These are phyloP conservation scores for Pisolithus albus DNA, from an alignment of 768 basidiomycete genomes.

Conservation along the genomic window DNA sequence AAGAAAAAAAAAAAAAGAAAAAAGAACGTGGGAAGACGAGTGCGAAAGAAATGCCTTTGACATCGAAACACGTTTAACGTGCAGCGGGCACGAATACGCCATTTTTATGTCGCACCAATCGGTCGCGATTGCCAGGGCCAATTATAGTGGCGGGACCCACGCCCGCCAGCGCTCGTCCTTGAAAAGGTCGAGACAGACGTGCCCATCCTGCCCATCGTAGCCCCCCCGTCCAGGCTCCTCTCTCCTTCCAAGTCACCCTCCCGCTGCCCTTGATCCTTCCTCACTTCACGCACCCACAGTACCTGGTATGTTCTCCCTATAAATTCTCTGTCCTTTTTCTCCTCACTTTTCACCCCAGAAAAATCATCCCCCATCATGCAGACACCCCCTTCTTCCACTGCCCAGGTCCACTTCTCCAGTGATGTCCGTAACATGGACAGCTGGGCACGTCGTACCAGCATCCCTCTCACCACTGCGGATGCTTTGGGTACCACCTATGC, in stretches of 20 bases:
- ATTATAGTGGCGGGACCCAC: constrained; percentile 40
- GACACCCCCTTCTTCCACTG: constrained; percentile 32
- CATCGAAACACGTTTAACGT: constrained; percentile 76
- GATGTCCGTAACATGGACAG: constrained; percentile 77
- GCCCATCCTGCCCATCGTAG: constrained; percentile 10
- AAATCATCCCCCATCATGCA: constrained; percentile 19
- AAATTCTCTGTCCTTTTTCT: constrained; percentile 12
- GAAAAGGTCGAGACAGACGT: constrained; percentile 31
- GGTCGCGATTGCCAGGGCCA: constrained; percentile 50
- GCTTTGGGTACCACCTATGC: constrained; percentile 77
- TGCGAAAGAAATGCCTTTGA: constrained; percentile 34
- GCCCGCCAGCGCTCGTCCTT: constrained; percentile 30
- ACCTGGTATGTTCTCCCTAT: constrained; percentile 20
- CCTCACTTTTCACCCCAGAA: not conserved
- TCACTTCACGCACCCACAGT: constrained; percentile 6
- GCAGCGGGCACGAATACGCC: constrained; percentile 56
- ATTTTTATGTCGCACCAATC: constrained; percentile 40
- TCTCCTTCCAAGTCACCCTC: constrained; percentile 16
- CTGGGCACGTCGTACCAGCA: constrained; percentile 73
- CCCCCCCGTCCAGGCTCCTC: constrained; percentile 19
- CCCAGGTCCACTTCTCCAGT: constrained; percentile 70
- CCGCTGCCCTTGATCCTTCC: constrained; percentile 7
- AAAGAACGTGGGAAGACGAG: constrained; percentile 15
- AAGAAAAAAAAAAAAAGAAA: constrained; percentile 2
- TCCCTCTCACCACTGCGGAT: constrained; percentile 78